Percentiles rank a stretch among this genome's conserved stretches.
These are phyloP conservation scores for Takakia lepidozioides DNA, from an alignment of 225 moss, liverwort and hornwort genomes.

Conservation along the genomic window DNA sequence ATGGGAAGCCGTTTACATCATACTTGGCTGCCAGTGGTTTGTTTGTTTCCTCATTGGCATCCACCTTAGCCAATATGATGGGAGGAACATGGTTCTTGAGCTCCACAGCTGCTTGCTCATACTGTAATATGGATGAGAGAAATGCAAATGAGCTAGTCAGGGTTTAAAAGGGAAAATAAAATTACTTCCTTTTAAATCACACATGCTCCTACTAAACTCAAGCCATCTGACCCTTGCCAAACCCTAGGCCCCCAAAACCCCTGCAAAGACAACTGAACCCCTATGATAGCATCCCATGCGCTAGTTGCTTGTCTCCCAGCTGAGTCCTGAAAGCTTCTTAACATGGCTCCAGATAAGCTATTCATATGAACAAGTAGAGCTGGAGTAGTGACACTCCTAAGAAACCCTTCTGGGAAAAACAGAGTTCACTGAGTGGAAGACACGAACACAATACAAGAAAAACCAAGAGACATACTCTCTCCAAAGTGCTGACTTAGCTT, in stretches of 20 bases:
- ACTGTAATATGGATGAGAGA: slow-evolving; percentile 31
- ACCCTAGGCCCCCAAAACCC: not conserved
- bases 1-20: slow-evolving; percentile 74
- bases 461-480: too few relatives aligned
- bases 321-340: too few relatives aligned
- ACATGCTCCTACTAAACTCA: not conserved
- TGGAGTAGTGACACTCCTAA: not conserved
- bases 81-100: slow-evolving; percentile 76
- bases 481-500: too few relatives aligned
- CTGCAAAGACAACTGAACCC: not conserved
- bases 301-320: too few relatives aligned
- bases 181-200: too few relatives aligned
- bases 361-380: too few relatives aligned
- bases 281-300: too few relatives aligned
- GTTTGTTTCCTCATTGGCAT: slow-evolving; percentile 61
- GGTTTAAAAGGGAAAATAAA: not conserved
- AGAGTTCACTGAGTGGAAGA: too few relatives aligned
- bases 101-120: slow-evolving; percentile 61
- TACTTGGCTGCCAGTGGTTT: slow-evolving; percentile 63
- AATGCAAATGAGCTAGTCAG: not conserved
- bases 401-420: not conserved
- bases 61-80: slow-evolving; percentile 73
- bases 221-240: not conserved
- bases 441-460: not conserved
- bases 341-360: too few relatives aligned